Percentiles rank a stretch among this genome's conserved stretches.
Evolutionary conservation across 2,329 filamentous ascomycete species (phyloP).

Genomic region (Fusarium zealandicum): DNA sequence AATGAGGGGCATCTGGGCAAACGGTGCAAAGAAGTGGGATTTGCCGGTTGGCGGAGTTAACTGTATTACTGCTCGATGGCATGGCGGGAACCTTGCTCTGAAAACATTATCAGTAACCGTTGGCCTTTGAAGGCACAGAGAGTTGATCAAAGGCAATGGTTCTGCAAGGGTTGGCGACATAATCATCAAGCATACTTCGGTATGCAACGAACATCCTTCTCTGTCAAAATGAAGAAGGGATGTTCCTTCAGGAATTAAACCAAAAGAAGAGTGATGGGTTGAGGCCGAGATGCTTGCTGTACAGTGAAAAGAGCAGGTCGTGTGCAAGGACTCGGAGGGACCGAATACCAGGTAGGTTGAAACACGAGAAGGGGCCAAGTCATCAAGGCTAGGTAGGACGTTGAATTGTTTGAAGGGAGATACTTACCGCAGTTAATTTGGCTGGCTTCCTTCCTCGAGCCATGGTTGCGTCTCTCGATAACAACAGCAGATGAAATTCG

Average conservation of each 20-base stretch:
- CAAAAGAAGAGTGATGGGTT: constrained; percentile 16
- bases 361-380: constrained; percentile 37
- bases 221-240: constrained; percentile 31
- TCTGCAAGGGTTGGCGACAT: not conserved
- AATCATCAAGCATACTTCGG: not conserved
- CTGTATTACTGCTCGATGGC: constrained; percentile 27
- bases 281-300: constrained; percentile 37
- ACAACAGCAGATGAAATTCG: not conserved
- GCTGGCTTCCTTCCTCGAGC: constrained; percentile 32
- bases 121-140: not conserved
- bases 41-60: constrained; percentile 39
- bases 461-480: constrained; percentile 21
- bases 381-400: constrained; percentile 19
- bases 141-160: not conserved
- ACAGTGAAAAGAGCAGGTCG: constrained; percentile 38
- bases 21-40: constrained; percentile 82
- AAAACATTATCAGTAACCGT: constrained; percentile 28
- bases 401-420: constrained; percentile 1
- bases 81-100: constrained; percentile 50
- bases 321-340: constrained; percentile 24
- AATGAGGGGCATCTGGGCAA: constrained; percentile 79
- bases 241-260: constrained; percentile 36
- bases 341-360: constrained; percentile 8
- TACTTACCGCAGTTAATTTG: constrained; percentile 28
- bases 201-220: not conserved